Conservation (phyloP, 140 eudicot genomes). For the Stevia rebaudiana region DNA sequence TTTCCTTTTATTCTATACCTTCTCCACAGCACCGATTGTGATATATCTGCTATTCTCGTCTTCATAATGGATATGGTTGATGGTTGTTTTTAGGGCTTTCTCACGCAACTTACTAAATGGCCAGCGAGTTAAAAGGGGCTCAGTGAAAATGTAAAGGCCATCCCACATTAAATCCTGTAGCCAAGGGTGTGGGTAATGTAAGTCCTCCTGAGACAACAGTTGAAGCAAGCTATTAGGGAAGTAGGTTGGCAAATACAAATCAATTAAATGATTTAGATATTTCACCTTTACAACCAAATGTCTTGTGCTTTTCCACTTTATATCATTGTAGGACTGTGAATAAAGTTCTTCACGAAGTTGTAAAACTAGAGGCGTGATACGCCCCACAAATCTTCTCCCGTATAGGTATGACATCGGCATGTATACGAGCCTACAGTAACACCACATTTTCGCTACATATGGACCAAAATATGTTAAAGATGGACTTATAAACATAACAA, state of each 20-base stretch:
- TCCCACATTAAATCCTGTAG: constrained; percentile 80
- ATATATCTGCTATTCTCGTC: constrained; percentile 48
- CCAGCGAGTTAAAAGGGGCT: constrained; percentile 71
- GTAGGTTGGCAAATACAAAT: neutral
- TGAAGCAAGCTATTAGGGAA: neutral
- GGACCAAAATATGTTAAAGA: neutral
- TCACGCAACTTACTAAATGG: constrained; percentile 56
- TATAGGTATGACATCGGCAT: constrained; percentile 83
- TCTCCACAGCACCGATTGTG: constrained; percentile 43
- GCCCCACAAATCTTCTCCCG: constrained; percentile 66
- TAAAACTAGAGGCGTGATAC: constrained; percentile 55
- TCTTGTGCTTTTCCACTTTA: constrained; percentile 55
- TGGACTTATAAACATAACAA: no score
- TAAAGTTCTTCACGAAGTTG: constrained; percentile 63
- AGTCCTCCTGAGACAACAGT: constrained; percentile 45
- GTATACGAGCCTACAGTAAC: constrained; percentile 71
- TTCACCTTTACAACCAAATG: constrained; percentile 56
- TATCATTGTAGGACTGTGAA: constrained; percentile 43
- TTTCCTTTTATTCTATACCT: constrained; percentile 1
- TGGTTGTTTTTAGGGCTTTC: constrained; percentile 36
- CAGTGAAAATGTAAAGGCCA: constrained; percentile 41
- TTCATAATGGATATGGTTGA: constrained; percentile 49
- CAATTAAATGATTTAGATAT: neutral
- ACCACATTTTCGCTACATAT: constrained; percentile 62
- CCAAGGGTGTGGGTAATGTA: constrained; percentile 62